Evolutionary conservation across 352 stramenopile species (phyloP).

Genomic region (Aphanomyces invadans): DNA sequence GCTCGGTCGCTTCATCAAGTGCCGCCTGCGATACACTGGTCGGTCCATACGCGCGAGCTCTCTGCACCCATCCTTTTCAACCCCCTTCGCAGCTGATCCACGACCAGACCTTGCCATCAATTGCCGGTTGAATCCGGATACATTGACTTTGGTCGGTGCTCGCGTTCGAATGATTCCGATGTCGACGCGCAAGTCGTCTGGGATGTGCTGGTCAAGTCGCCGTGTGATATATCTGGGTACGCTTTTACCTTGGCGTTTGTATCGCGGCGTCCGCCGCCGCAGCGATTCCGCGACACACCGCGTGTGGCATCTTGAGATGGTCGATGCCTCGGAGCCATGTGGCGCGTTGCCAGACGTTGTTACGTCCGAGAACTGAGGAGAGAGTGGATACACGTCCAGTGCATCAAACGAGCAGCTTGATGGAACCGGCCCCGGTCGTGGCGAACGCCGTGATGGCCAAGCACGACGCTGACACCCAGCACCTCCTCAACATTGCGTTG

Average conservation of each 20-base stretch:
- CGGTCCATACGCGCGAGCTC: too few species aligned
- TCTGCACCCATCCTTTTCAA: too few species aligned
- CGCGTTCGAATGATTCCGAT: neutral
- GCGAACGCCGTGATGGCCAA: neutral
- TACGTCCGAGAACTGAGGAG: too few species aligned
- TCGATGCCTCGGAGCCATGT: neutral
- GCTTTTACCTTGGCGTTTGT: neutral
- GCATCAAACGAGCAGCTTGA: too few species aligned
- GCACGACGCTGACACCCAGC: neutral
- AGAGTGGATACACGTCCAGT: too few species aligned
- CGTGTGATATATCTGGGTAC: neutral
- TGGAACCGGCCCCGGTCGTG: neutral
- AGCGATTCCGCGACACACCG: too few species aligned
- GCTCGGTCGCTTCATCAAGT: too few species aligned
- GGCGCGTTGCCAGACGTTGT: neutral
- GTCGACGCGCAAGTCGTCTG: neutral
- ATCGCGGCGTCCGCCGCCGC: too few species aligned
- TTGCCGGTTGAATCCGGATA: neutral
- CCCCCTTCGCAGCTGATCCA: too few species aligned
- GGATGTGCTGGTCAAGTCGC: too few species aligned
- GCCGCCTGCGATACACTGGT: too few species aligned
- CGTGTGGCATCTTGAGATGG: neutral
- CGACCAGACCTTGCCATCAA: too few species aligned
- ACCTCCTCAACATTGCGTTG: constrained; percentile 2
- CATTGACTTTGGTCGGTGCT: neutral